A percentile compares a stretch with the other conserved stretches of the same genome.
Conservation (phyloP, 208 protist genomes). For the Sergeia podlipaevii region DNA sequence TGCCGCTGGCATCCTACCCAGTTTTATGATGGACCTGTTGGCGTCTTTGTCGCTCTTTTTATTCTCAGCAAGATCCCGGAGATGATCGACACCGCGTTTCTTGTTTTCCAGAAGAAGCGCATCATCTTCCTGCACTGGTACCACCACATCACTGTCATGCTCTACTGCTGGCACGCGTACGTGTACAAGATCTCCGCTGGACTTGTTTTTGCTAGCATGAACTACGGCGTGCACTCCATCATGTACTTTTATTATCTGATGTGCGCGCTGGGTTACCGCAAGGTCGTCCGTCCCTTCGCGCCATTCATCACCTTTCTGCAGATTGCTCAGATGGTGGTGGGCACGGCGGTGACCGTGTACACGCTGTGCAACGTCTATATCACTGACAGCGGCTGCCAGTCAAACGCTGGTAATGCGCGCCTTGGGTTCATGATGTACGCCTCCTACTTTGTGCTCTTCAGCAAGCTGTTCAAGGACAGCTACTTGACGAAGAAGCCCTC, state of each 20-base stretch:
- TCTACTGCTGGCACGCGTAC: slow-evolving; percentile 92
- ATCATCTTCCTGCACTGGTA: slow-evolving; percentile 91
- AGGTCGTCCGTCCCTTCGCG: slow-evolving; percentile 67
- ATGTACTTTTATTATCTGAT: slow-evolving; percentile 96
- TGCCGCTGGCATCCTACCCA: slow-evolving; percentile 47
- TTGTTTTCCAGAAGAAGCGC: slow-evolving; percentile 81
- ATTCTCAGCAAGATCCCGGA: slow-evolving; percentile 86
- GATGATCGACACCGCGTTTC: slow-evolving; percentile 84
- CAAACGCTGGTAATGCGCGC: slow-evolving; percentile 50
- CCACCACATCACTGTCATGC: slow-evolving; percentile 91
- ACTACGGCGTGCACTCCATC: slow-evolving; percentile 92
- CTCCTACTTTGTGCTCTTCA: slow-evolving; percentile 92
- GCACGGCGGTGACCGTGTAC: slow-evolving; percentile 56
- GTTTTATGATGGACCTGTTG: slow-evolving; percentile 53
- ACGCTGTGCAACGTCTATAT: slow-evolving; percentile 41
- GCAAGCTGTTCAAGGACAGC: slow-evolving; percentile 71
- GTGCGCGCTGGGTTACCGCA: slow-evolving; percentile 48
- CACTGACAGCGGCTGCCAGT: slow-evolving; percentile 46
- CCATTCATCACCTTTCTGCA: slow-evolving; percentile 85
- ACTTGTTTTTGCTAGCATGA: slow-evolving; percentile 89
- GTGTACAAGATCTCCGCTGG: slow-evolving; percentile 37
- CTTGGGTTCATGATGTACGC: slow-evolving; percentile 87
- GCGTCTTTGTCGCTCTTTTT: slow-evolving; percentile 67
- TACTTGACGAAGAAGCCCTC: slow-evolving; percentile 55
- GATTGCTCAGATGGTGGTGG: slow-evolving; percentile 92